These are phyloP conservation scores for Elaeis guineensis DNA, from an alignment of 176 grass and related monocot genomes.

Conservation along the genomic window DNA sequence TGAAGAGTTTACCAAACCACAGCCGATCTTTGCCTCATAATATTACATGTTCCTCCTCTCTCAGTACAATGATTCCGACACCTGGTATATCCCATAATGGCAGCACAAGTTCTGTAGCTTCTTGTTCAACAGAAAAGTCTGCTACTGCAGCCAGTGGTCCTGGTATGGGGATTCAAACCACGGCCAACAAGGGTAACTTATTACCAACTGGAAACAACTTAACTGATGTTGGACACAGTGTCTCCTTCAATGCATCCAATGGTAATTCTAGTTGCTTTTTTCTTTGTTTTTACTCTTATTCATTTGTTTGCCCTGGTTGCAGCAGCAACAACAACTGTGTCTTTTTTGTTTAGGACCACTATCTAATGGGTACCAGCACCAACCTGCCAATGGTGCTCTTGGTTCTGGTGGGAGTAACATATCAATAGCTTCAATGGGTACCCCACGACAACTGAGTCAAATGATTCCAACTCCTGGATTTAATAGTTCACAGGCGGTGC, in stretches of 20 bases:
- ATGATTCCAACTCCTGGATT: slow-evolving; percentile 96
- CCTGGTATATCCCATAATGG: slow-evolving; percentile 67
- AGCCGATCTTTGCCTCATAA: slow-evolving; percentile 15
- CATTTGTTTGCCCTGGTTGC: background rate
- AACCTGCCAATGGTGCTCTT: slow-evolving; percentile 38
- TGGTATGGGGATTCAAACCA: slow-evolving; percentile 53
- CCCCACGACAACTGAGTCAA: slow-evolving; percentile 63
- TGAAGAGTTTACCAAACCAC: slow-evolving; percentile 37
- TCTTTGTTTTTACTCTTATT: slow-evolving; percentile 1
- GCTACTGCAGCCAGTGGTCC: slow-evolving; percentile 30
- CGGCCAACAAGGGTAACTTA: slow-evolving; percentile 36
- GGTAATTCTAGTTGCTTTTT: slow-evolving; percentile 8
- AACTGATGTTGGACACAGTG: slow-evolving; percentile 16
- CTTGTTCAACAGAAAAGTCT: slow-evolving; percentile 53
- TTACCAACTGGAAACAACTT: slow-evolving; percentile 31
- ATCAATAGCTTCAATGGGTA: slow-evolving; percentile 42
- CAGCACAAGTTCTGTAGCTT: slow-evolving; percentile 40
- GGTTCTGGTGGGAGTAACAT: slow-evolving; percentile 50
- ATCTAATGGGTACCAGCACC: slow-evolving; percentile 66
- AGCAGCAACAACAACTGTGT: slow-evolving; percentile 16
- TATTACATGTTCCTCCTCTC: slow-evolving; percentile 53
- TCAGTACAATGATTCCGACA: slow-evolving; percentile 85
- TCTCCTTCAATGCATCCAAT: slow-evolving; percentile 10
- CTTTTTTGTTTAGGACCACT: slow-evolving; percentile 42
- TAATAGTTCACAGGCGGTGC: slow-evolving; percentile 47